Evolutionary conservation across 768 basidiomycete species (phyloP), one percentile per base, ranked within the genome.

Genomic region (Mycena galopus): DNA sequence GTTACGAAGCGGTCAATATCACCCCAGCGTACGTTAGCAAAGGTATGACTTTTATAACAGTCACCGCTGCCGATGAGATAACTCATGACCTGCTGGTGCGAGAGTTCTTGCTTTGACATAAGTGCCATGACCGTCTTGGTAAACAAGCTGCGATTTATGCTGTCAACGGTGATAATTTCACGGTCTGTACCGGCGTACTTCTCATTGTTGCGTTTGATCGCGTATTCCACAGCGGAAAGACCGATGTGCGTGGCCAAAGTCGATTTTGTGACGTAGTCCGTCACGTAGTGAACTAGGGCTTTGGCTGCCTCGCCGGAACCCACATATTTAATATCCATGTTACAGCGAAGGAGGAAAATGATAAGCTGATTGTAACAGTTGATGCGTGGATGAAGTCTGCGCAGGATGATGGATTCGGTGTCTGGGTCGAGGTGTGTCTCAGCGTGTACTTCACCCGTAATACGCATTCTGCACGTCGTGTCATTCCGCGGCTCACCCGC

Each of bases 241-340:
- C 77, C 74, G 0, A 76, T 65, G 61, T 82, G 72, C 0, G 72
- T 57, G 4, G 75, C 70, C 19, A 82, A 23, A 11, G 71, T 32
- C 0, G 62, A 42, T 60, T 84, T 84, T 0, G 81, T 83, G 5
- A 84, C 81, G 39, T 84, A 84, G 37, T 84, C 83, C 0, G 81
- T 84, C 0, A 82, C 73, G 27, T 84, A 84, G 53, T 76, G 82
- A 0, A 84, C 65, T 0, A 81, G 32, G 0, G 81, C 82, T 53
- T 82, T 84, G 0, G 80, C 81, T 0, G 73, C 73, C 17, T 74
- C 69, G 0, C 82, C 81, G 0, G 79, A 83, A 0, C 77, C 78
- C 1, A 84, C 79, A 30, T 65, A 80, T 25, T 82, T 81, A 1
- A 81, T 79, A 19, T 83, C 82, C 63, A 79, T 79, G 14, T 82